Evolutionary conservation across 768 basidiomycete species (phyloP), one percentile per base, ranked within the genome.

Genomic region (Tricholoma saponaceum): DNA sequence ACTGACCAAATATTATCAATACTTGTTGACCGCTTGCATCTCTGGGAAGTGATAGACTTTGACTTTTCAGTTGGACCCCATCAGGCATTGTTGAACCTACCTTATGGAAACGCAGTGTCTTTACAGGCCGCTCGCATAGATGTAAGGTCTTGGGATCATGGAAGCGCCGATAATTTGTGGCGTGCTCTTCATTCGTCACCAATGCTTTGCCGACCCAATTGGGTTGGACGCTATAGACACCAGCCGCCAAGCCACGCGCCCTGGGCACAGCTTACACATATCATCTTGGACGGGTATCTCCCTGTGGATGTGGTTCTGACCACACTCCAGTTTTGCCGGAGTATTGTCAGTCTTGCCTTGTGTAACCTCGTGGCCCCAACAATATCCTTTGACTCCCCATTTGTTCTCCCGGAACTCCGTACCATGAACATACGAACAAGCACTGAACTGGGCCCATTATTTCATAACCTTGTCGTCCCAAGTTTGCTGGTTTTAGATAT

Each of bases 211-310:
- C 49, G 23, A 28, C 46, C 49, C 10, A 13, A 41, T 4, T 56
- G 55, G 55, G 37, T 41, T n/a, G 28, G 25, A 28, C n/a, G 20
- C 4, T 49, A 56, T 28, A 10, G 47, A 14, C 3, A 32, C 16
- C 14, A 9, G 6, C 22, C 49, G 5, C 55, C 55, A 9, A 22
- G 14, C 3, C 55, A 56, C 20, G 49, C 41, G 20, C 55, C 55
- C 14, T 56, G 55, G 55, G 47, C 55, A 3, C 55, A 51, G 35
- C 47, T 56, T 13, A 56, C 55, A 14, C 32, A 51, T n/a, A 51
- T 56, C 33, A 56, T 8, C 4, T 12, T 55, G 33, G 18, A 37
- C 9, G 41, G 37, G 1, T 12, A 5, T 28, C 22, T 20, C 9
- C 4, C 37, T 6, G 23, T 26, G 1, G 22, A 25, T 16, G 37